Percentiles rank a stretch among this genome's conserved stretches.
Conservation (phyloP, 768 basidiomycete species). For the Russula dissimulans region DNA sequence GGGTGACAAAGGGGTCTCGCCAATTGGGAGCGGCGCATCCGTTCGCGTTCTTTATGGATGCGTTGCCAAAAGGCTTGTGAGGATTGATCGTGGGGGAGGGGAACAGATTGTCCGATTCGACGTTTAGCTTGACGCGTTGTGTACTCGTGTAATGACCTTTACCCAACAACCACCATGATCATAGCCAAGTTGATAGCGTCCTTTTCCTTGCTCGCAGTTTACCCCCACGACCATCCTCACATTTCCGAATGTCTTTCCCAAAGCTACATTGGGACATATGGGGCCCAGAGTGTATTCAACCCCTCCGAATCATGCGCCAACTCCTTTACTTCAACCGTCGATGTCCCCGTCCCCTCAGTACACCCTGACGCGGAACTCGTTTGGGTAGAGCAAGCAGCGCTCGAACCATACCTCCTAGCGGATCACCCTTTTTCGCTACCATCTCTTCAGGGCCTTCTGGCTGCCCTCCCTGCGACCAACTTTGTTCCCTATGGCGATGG, state of each 20-base stretch:
- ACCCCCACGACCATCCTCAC: constrained; percentile 36
- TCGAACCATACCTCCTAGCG: constrained; percentile 32
- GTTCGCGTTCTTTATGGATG: constrained; percentile 65
- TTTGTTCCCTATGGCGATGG: constrained; percentile 2
- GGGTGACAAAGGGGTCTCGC: constrained; percentile 27
- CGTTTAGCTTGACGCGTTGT: constrained; percentile 25
- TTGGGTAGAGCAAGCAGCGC: constrained; percentile 36
- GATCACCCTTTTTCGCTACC: constrained; percentile 3
- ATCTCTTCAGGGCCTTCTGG: constrained; percentile 3
- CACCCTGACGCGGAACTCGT: constrained; percentile 23
- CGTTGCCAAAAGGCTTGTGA: constrained; percentile 71
- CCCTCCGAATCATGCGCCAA: constrained; percentile 35
- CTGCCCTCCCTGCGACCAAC: constrained; percentile 13
- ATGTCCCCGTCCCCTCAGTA: neutral
- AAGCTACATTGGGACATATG: constrained; percentile 49
- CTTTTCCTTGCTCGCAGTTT: constrained; percentile 29
- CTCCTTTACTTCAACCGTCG: neutral
- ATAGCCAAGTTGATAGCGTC: constrained; percentile 12
- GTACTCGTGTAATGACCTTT: neutral
- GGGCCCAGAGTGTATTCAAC: constrained; percentile 43
- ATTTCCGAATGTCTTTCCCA: constrained; percentile 36
- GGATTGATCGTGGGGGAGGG: constrained; percentile 64
- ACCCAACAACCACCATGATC: neutral
- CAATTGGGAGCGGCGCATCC: constrained; percentile 26
- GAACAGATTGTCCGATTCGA: constrained; percentile 74